Percentiles rank a stretch among this genome's conserved stretches.
phyloP scores from a whole-genome alignment of 2,329 filamentous ascomycete species.

The Fusarium verrucosum region DNA sequence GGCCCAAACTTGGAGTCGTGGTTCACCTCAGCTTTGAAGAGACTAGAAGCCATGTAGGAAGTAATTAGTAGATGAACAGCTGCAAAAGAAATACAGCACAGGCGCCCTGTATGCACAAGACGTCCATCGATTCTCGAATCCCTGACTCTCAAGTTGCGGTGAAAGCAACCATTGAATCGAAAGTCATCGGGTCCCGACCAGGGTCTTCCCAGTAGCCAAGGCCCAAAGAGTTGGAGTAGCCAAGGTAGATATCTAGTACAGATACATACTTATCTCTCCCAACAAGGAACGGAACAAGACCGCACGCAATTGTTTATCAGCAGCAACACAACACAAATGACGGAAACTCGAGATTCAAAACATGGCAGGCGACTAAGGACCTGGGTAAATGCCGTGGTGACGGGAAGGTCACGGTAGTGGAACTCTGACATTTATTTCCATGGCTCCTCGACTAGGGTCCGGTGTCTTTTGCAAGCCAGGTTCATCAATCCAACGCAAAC shows the following conservation, averaged over 20 bases:
- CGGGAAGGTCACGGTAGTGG: slow-evolving; percentile 37
- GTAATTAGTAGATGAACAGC: too few species aligned
- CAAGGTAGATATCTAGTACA: slow-evolving; percentile 4
- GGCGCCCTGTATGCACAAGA: slow-evolving; percentile 19
- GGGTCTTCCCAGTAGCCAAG: slow-evolving; percentile 40
- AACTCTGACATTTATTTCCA: slow-evolving; percentile 24
- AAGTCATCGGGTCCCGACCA: slow-evolving; percentile 29
- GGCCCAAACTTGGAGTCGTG: slow-evolving; percentile 14
- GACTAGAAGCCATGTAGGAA: slow-evolving; percentile 12
- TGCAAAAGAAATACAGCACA: not conserved
- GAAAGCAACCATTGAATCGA: slow-evolving; percentile 40
- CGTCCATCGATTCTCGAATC: slow-evolving; percentile 25
- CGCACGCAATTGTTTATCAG: slow-evolving; percentile 12
- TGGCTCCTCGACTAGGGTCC: slow-evolving; percentile 18
- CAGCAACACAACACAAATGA: not conserved
- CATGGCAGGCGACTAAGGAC: slow-evolving; percentile 4
- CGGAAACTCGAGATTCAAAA: slow-evolving; percentile 7
- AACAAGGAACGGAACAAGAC: not conserved
- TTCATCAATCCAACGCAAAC: slow-evolving; percentile 8
- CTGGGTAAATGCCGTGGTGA: slow-evolving; percentile 34
- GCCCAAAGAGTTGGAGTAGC: slow-evolving; percentile 5
- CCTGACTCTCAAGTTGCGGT: slow-evolving; percentile 44
- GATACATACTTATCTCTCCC: not conserved
- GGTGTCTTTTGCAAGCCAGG: slow-evolving; percentile 22
- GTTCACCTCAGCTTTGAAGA: slow-evolving; percentile 6